Conservation (phyloP, 1,284 basidiomycete species). For the Heterobasidion annosum region DNA sequence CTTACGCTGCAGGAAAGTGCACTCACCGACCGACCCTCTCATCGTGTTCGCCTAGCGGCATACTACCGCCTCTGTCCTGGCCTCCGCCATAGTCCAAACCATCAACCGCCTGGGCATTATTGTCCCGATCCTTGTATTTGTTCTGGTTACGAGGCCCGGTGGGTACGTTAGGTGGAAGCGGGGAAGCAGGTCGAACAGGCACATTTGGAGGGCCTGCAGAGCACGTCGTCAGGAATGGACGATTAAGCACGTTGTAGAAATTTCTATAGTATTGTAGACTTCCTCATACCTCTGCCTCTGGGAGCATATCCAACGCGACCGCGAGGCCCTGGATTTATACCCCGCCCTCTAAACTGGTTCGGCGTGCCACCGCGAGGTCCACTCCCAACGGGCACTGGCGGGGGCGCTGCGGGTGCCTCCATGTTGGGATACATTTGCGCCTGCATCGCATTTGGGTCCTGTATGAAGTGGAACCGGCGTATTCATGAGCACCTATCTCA, state of each 20-base stretch:
- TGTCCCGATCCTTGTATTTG: conserved; percentile 80
- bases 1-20: not conserved
- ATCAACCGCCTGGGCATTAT: conserved; percentile 69
- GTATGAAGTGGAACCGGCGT: not conserved
- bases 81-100: conserved; percentile 77
- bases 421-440: conserved; percentile 42
- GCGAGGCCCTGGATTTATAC: conserved; percentile 13
- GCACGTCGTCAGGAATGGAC: not conserved
- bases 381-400: conserved; percentile 19
- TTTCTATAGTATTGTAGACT: not conserved
- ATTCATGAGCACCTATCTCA: conserved; percentile 7
- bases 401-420: conserved; percentile 20
- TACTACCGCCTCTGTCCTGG: conserved; percentile 23
- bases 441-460: conserved; percentile 22
- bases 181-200: conserved; percentile 67
- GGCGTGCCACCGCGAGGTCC: conserved; percentile 16
- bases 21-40: conserved; percentile 22
- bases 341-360: conserved; percentile 41
- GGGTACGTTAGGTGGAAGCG: conserved; percentile 73
- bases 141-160: conserved; percentile 81
- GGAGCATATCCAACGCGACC: conserved; percentile 22
- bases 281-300: conserved; percentile 26
- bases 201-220: conserved; percentile 9
- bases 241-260: not conserved
- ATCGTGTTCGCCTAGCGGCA: conserved; percentile 14